These are phyloP conservation scores for Exophiala xenobiotica DNA, from an alignment of 2,329 filamentous ascomycete genomes.

Conservation along the genomic window DNA sequence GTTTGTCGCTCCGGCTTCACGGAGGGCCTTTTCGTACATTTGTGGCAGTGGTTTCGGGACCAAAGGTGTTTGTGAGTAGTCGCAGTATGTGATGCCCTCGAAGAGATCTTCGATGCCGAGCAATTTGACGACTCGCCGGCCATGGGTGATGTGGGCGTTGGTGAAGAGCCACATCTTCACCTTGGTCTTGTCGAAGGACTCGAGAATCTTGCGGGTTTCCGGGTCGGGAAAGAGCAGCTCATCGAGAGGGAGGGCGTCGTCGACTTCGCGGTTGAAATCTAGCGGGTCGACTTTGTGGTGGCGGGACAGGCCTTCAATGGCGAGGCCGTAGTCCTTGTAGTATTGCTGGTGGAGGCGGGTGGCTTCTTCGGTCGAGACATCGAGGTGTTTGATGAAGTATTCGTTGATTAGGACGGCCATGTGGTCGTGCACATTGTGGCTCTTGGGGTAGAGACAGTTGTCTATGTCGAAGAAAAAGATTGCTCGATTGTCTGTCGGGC, in stretches of 20 bases:
- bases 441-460: constrained; percentile 92
- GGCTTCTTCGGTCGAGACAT: constrained; percentile 74
- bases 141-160: constrained; percentile 92
- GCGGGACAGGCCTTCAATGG: constrained; percentile 88
- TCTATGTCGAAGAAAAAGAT: constrained; percentile 90
- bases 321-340: constrained; percentile 94
- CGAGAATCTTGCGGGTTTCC: constrained; percentile 70
- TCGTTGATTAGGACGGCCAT: constrained; percentile 81
- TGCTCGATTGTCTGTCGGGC: constrained; percentile 18
- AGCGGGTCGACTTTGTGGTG: constrained; percentile 94
- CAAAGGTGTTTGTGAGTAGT: constrained; percentile 72
- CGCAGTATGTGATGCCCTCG: constrained; percentile 91
- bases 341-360: constrained; percentile 83
- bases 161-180: constrained; percentile 93
- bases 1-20: constrained; percentile 69
- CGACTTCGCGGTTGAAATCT: constrained; percentile 91
- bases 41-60: constrained; percentile 81
- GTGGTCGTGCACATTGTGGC: constrained; percentile 78
- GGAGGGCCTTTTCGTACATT: constrained; percentile 89
- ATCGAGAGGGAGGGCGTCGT: constrained; percentile 89
- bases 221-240: constrained; percentile 76
- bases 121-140: constrained; percentile 74
- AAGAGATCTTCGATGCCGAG: constrained; percentile 84
- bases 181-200: constrained; percentile 78
- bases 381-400: constrained; percentile 68